Evolutionary conservation across 164 flowering plant species (phyloP).

Genomic region (Tinospora cordifolia): DNA sequence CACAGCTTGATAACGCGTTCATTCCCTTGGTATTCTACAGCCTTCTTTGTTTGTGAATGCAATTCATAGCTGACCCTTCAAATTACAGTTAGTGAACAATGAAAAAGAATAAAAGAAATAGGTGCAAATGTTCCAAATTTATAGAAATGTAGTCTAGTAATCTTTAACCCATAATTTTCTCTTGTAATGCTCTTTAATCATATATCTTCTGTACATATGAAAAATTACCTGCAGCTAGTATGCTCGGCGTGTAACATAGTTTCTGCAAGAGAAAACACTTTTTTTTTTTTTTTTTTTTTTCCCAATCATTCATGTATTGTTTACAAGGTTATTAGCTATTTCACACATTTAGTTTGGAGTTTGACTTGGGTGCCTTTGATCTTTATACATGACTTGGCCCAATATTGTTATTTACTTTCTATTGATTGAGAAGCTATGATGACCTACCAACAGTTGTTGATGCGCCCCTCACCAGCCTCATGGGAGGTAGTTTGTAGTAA

Average conservation of each 20-base stretch:
- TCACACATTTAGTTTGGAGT: too few relatives aligned
- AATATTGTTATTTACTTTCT: too few relatives aligned
- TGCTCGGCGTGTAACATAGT: neutral
- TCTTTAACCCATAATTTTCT: neutral
- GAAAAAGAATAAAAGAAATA: neutral
- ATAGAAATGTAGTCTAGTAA: neutral
- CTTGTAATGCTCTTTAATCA: neutral
- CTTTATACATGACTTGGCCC: too few relatives aligned
- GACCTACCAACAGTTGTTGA: too few relatives aligned
- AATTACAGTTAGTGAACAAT: neutral
- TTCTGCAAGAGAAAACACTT: neutral
- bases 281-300: too few relatives aligned
- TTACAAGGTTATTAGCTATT: too few relatives aligned
- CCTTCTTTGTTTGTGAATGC: constrained; percentile 65
- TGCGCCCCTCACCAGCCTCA: too few relatives aligned
- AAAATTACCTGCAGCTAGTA: neutral
- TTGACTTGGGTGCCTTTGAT: too few relatives aligned
- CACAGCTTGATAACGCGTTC: constrained; percentile 96
- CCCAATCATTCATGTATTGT: too few relatives aligned
- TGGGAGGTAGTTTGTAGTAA: too few relatives aligned
- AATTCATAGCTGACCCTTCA: constrained; percentile 5
- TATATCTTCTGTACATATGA: neutral
- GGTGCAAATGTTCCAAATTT: neutral
- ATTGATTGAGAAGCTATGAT: too few relatives aligned
- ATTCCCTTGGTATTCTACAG: constrained; percentile 90